Evolutionary conservation across 768 basidiomycete species (phyloP).

Genomic region (Auricularia cornea): DNA sequence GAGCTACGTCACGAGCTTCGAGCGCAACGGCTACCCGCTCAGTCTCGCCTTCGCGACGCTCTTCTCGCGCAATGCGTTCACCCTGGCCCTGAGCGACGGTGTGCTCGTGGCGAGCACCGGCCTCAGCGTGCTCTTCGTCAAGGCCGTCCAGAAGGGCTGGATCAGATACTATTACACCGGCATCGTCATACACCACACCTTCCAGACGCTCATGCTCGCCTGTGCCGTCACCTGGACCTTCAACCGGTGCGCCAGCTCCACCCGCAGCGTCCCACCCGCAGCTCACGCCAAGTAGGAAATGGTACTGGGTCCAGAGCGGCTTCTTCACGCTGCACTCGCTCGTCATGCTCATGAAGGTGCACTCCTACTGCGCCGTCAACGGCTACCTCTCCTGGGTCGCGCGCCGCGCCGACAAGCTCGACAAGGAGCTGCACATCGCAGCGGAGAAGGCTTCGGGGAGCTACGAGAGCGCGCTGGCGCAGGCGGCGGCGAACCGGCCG

Average conservation of each 20-base stretch:
- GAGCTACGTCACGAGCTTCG: constrained; percentile 69
- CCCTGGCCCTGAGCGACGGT: constrained; percentile 76
- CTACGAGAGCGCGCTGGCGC: constrained; percentile 44
- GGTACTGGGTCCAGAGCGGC: constrained; percentile 97
- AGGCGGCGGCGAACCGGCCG: constrained; percentile 32
- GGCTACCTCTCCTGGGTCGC: constrained; percentile 62
- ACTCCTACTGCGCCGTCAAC: constrained; percentile 87
- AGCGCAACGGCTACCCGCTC: constrained; percentile 69
- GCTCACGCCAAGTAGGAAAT: constrained; percentile 45
- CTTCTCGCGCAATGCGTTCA: constrained; percentile 79
- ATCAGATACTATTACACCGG: constrained; percentile 75
- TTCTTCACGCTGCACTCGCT: constrained; percentile 83
- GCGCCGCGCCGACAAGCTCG: constrained; percentile 36
- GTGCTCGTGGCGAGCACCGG: constrained; percentile 70
- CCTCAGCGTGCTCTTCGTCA: constrained; percentile 74
- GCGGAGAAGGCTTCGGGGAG: constrained; percentile 55
- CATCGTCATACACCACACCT: constrained; percentile 65
- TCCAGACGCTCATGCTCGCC: constrained; percentile 67
- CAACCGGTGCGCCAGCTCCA: constrained; percentile 43
- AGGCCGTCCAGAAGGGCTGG: constrained; percentile 68
- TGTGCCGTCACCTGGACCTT: constrained; percentile 84
- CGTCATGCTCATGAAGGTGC: constrained; percentile 92
- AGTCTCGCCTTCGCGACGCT: constrained; percentile 75
- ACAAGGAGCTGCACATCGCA: constrained; percentile 38
- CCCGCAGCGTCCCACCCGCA: background rate